Evolutionary conservation across 2,329 filamentous ascomycete species (phyloP), one percentile per base, ranked within the genome.

Genomic region (Talaromyces sp.): DNA sequence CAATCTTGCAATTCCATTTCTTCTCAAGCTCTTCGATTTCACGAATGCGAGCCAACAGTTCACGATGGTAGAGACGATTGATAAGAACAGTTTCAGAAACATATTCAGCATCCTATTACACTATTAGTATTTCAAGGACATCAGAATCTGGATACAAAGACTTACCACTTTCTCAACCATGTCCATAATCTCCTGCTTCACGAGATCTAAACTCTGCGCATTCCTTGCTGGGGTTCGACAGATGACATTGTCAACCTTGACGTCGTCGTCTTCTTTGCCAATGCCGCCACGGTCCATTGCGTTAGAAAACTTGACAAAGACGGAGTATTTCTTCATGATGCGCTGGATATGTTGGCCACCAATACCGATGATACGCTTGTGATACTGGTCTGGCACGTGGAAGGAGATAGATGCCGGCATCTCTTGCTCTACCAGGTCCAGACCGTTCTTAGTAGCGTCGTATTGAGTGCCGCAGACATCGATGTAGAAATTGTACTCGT

Each of bases 261-360:
- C 92, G 75, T 99, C 95, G 74, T 99, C 95, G 73, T 99, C 95
- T 75, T 98, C 93, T 70, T 96, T 93, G 69, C 93, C 92, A 78
- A 96, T 90, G 41, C 93, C 90, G 68, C 92, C 95, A 74, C 95
- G 90, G 75, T 99, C 95, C 93, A 98, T 98, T 17, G 95, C 95
- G 72, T 99, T 99, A 69, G 93, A 97, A 74, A 99, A 99, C 77
- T 99, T 99, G 81, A 99, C 95, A 73, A 99, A 99, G 70, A 99
- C 95, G 0, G 95, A 98, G 80, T 99, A 96, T 81, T 98, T 98
- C 84, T 99, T 98, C 95, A 99, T 99, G 82, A 99, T 98, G 63
- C 94, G 92, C 79, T 99, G 95, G 70, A 99, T 99, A 75, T 99
- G 95, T 77, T 98, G 94, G 10, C 95, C 95, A 67, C 95, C 95